Evolutionary conservation across 208 protist species (phyloP), one percentile per base, ranked within the genome.

Genomic region (Trypanosoma vivax): DNA sequence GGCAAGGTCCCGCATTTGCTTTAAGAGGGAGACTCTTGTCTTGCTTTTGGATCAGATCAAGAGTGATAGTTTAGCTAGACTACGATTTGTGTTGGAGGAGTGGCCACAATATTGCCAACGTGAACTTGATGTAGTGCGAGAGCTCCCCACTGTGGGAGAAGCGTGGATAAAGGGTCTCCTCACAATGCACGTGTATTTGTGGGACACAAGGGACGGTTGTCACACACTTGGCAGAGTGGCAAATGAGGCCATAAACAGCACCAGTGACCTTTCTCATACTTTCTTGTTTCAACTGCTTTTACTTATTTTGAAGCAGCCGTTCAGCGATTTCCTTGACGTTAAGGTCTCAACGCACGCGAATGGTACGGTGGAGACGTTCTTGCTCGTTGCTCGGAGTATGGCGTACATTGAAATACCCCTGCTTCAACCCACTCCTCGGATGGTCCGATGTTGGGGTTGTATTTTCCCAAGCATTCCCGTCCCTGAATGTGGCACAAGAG

Each of bases 111-210:
- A 50, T 38, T 50, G 53, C 42, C 9, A 50, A 5, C 28, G 31
- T 39, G 41, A 59, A 27, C n/a, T 59, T 6, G 2, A 21, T 23
- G 16, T 50, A 11, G 25, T 59, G 19, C 18, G 4, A 21, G 42
- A 41, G 13, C 24, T 59, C 11, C 41, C 39, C 13, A 19, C 1
- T 41, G 41, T 50, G 29, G 42, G 50, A n/a, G 30, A 59, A 19
- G 41, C 19, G n/a, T 38, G 27, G 24, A 42, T 50, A n/a, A 59
- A 59, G 23, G 41, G n/a, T 16, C 48, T 59, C 24, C 39, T 59
- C 11, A 13, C 50, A 11, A 48, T 50, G 18, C 31, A 43, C 1
- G 19, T 41, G 19, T 59, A 33, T 33, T 29, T 59, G 2, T 59
- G 53, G 53, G 42, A 59, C 0, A 1, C 34, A 0, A 7, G 29